Conservation (phyloP, 331 rosid species). For the Erythrophleum ivorense region DNA sequence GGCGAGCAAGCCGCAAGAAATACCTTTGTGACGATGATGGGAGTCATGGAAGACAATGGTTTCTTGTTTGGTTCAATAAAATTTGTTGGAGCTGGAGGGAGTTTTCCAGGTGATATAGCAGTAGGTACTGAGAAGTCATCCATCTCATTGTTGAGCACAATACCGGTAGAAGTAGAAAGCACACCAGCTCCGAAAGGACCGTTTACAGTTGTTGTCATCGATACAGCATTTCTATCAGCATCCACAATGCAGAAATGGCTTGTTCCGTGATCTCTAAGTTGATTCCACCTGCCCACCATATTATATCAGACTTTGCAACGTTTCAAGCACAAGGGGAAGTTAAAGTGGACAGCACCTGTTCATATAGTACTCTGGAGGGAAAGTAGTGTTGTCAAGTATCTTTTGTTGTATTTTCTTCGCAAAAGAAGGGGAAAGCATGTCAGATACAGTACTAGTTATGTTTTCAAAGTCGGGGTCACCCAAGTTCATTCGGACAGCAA, state of each 20-base stretch:
- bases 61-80: constrained; percentile 81
- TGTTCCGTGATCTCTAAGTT: constrained; percentile 89
- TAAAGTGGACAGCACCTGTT: constrained; percentile 55
- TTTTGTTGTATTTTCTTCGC: constrained; percentile 63
- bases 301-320: constrained; percentile 20
- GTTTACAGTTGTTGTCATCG: constrained; percentile 79
- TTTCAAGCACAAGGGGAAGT: not conserved
- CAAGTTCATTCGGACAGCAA: constrained; percentile 81
- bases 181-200: constrained; percentile 71
- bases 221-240: constrained; percentile 87
- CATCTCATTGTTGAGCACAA: constrained; percentile 88
- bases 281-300: constrained; percentile 77
- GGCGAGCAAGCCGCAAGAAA: not conserved
- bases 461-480: constrained; percentile 86
- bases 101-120: constrained; percentile 59
- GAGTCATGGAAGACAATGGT: constrained; percentile 94
- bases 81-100: constrained; percentile 93
- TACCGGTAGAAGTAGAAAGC: constrained; percentile 88
- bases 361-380: constrained; percentile 86
- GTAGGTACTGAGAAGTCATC: constrained; percentile 85
- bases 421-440: constrained; percentile 81
- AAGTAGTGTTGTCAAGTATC: constrained; percentile 87
- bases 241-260: constrained; percentile 94
- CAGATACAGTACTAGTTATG: constrained; percentile 41
- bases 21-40: constrained; percentile 82